phyloP scores from a whole-genome alignment of 2,329 filamentous ascomycete genomes.

The Diatrype stigma region DNA sequence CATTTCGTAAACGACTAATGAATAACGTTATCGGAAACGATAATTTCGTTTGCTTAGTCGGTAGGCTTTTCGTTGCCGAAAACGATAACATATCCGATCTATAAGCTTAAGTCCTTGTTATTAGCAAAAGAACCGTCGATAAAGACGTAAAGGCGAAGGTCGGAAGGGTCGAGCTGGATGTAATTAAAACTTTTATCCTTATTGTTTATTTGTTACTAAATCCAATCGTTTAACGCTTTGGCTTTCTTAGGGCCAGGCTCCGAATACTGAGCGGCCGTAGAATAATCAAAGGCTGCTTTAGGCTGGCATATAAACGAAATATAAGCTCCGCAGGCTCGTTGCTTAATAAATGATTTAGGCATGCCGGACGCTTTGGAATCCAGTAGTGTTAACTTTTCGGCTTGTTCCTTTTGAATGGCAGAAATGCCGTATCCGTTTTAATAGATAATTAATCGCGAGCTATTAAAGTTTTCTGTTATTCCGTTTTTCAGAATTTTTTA shows the following conservation, averaged over 20 bases:
- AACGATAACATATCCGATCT: too few species aligned
- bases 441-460: not conserved
- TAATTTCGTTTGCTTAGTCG: not conserved
- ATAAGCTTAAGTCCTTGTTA: too few species aligned
- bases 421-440: too few species aligned
- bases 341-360: not conserved
- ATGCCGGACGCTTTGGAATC: not conserved
- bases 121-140: not conserved
- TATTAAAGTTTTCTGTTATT: not conserved
- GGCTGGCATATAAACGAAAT: constrained; percentile 4
- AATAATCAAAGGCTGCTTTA: constrained; percentile 3
- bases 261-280: not conserved
- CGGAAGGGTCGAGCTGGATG: too few species aligned
- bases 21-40: too few species aligned
- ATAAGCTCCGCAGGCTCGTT: constrained; percentile 4
- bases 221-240: too few species aligned
- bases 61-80: not conserved
- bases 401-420: too few species aligned
- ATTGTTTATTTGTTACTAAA: too few species aligned
- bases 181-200: too few species aligned
- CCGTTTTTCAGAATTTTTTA: too few species aligned
- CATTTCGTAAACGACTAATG: not conserved
- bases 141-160: not conserved
- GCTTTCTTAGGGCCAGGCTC: not conserved
- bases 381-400: not conserved